phyloP scores from a whole-genome alignment of 208 protist species.

The Acanthamoeba sp. region DNA sequence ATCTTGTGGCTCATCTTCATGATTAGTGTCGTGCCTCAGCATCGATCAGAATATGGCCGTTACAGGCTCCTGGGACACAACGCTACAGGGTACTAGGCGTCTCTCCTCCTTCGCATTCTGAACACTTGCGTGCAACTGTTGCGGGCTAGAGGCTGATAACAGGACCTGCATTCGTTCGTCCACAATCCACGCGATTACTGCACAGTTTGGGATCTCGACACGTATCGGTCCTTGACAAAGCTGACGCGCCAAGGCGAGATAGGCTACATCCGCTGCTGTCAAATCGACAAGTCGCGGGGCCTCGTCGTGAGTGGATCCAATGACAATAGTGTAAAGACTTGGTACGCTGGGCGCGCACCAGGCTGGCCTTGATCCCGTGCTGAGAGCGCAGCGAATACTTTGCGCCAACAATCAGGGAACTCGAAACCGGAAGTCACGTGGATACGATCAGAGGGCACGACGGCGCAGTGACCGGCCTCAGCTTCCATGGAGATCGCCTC shows the following conservation, averaged over 20 bases:
- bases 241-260: constrained; percentile 37
- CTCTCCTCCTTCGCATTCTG: background rate
- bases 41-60: constrained; percentile 34
- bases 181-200: too few relatives aligned
- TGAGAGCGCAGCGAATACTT: too few relatives aligned
- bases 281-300: constrained; percentile 29
- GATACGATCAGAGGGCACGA: constrained; percentile 53
- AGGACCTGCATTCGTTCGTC: too few relatives aligned
- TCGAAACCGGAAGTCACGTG: background rate
- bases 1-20: too few relatives aligned
- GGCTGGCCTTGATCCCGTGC: background rate
- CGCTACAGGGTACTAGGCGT: background rate
- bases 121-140: background rate
- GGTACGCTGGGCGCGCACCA: background rate
- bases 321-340: constrained; percentile 43
- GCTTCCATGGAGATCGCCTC: background rate
- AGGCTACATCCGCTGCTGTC: constrained; percentile 48
- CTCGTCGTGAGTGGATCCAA: constrained; percentile 47
- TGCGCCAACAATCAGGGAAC: background rate
- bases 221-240: background rate
- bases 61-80: constrained; percentile 53
- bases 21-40: constrained; percentile 57
- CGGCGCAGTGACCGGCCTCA: constrained; percentile 18
- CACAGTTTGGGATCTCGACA: constrained; percentile 30
- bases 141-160: too few relatives aligned